A percentile compares a stretch with the other conserved stretches of the same genome.
Conservation (phyloP, 2,329 filamentous ascomycete species). For the Chaetomium sp. region DNA sequence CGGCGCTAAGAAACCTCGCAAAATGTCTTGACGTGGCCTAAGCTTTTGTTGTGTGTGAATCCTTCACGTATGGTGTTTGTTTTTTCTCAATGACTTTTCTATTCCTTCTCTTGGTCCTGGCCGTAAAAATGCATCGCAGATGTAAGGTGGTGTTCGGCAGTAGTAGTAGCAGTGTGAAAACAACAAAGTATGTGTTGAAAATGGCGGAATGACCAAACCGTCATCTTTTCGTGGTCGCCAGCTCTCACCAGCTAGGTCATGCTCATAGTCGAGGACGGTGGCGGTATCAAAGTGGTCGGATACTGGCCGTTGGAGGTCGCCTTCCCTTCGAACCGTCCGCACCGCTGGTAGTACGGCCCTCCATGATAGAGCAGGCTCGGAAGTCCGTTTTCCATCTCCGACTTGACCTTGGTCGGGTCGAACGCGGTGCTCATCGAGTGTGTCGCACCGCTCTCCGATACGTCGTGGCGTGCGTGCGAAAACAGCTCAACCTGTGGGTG, state of each 20-base stretch:
- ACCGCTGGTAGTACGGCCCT: conserved; percentile 46
- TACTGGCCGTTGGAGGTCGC: conserved; percentile 56
- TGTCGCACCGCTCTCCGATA: conserved; percentile 37
- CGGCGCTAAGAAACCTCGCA: not conserved
- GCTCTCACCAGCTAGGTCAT: conserved; percentile 39
- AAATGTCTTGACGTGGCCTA: not conserved
- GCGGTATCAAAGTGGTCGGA: conserved; percentile 49
- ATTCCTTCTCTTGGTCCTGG: not conserved
- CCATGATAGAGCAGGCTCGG: conserved; percentile 53
- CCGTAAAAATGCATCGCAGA: conserved; percentile 19
- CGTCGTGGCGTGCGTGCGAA: conserved; percentile 41
- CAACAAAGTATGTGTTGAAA: conserved; percentile 9
- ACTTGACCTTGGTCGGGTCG: conserved; percentile 50
- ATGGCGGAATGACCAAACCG: not conserved
- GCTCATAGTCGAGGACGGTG: conserved; percentile 45
- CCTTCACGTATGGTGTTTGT: not conserved
- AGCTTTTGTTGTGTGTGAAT: not conserved
- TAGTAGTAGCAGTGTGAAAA: not conserved
- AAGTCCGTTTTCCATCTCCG: conserved; percentile 51
- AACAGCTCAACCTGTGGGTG: conserved; percentile 53
- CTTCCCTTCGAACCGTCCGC: conserved; percentile 58
- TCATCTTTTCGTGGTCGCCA: not conserved
- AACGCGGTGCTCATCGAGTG: conserved; percentile 42
- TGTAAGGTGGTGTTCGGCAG: not conserved
- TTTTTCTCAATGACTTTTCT: not conserved